phyloP scores from a whole-genome alignment of 768 basidiomycete species.

The Termitomyces sp. region DNA sequence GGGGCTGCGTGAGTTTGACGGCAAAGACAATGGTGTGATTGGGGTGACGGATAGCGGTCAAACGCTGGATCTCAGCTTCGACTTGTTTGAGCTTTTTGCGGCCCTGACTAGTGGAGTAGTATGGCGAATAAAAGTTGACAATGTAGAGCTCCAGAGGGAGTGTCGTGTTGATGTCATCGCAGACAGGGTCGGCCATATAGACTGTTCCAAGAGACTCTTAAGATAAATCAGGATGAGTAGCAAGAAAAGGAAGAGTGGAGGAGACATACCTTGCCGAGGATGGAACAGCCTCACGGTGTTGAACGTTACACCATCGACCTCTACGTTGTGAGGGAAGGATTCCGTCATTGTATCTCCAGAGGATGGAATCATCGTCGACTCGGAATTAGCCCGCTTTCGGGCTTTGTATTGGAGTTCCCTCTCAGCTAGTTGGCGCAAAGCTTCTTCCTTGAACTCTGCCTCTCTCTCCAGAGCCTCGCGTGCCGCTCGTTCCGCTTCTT shows the following conservation, averaged over 20 bases:
- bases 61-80: slow-evolving; percentile 57
- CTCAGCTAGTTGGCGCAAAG: slow-evolving; percentile 51
- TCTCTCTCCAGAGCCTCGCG: slow-evolving; percentile 54
- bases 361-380: slow-evolving; percentile 23
- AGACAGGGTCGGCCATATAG: slow-evolving; percentile 72
- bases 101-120: slow-evolving; percentile 66
- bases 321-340: slow-evolving; percentile 52
- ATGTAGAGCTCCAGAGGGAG: slow-evolving; percentile 64
- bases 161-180: slow-evolving; percentile 51
- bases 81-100: slow-evolving; percentile 65
- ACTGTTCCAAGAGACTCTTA: slow-evolving; percentile 59
- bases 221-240: neutral
- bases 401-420: slow-evolving; percentile 46
- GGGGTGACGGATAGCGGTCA: slow-evolving; percentile 53
- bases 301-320: slow-evolving; percentile 55
- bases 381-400: slow-evolving; percentile 30
- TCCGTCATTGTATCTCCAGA: slow-evolving; percentile 50
- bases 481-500: slow-evolving; percentile 49
- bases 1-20: slow-evolving; percentile 54
- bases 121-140: slow-evolving; percentile 59
- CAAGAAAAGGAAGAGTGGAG: neutral
- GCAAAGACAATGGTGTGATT: slow-evolving; percentile 67
- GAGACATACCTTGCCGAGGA: slow-evolving; percentile 52
- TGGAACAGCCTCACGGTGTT: slow-evolving; percentile 66
- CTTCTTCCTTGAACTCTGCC: slow-evolving; percentile 62